Percentiles rank a stretch among this genome's conserved stretches.
These are phyloP conservation scores for Echinosophora koreensis DNA, from an alignment of 306 rosid genomes.

Conservation along the genomic window DNA sequence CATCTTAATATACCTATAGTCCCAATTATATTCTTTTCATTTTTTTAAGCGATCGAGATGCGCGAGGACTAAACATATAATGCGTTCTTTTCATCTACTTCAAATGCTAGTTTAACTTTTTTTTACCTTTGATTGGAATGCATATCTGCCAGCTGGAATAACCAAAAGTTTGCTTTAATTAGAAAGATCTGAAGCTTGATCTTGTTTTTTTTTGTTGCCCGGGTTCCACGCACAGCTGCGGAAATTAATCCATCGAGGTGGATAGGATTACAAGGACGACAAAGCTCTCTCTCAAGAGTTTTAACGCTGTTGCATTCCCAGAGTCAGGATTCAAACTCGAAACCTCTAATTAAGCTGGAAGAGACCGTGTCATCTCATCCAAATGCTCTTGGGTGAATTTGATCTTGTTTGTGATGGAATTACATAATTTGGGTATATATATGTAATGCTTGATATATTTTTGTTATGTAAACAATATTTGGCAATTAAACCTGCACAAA, in stretches of 20 bases:
- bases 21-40: background rate
- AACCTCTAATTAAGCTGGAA: too few relatives aligned
- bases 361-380: too few relatives aligned
- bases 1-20: too few relatives aligned
- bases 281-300: too few relatives aligned
- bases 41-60: slow-evolving; percentile 18
- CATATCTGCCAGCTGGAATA: slow-evolving; percentile 7
- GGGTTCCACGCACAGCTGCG: too few relatives aligned
- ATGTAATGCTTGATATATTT: too few relatives aligned
- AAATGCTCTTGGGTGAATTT: background rate
- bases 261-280: too few relatives aligned
- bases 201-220: background rate
- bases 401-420: background rate
- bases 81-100: slow-evolving; percentile 19
- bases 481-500: background rate
- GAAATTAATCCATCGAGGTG: too few relatives aligned
- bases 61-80: background rate
- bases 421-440: background rate
- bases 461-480: background rate
- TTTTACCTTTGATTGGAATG: background rate
- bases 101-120: background rate
- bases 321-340: too few relatives aligned
- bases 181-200: background rate
- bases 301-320: too few relatives aligned
- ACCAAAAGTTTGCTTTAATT: slow-evolving; percentile 10